phyloP scores from a whole-genome alignment of 208 protist genomes.

The Crithidia acanthocephali region DNA sequence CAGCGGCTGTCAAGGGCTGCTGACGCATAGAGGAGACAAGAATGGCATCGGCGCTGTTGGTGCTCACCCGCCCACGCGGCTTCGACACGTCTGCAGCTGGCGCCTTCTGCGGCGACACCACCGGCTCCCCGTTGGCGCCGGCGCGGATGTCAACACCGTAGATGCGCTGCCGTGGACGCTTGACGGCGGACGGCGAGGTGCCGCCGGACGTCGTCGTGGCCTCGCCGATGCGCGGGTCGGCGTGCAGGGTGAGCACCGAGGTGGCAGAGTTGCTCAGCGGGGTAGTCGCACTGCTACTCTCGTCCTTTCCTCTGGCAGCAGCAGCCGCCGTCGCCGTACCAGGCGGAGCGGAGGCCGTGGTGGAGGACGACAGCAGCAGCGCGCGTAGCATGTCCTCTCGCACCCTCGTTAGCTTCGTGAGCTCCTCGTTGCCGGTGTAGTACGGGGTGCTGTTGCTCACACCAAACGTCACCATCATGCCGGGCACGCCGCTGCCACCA shows the following conservation, averaged over 20 bases:
- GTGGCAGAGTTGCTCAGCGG: slow-evolving; percentile 10
- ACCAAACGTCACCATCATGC: slow-evolving; percentile 17
- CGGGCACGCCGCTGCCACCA: not conserved
- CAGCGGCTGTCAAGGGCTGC: not conserved
- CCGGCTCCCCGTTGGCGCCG: slow-evolving; percentile 5
- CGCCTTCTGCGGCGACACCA: slow-evolving; percentile 2
- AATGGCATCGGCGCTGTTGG: slow-evolving; percentile 4
- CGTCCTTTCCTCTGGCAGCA: not conserved
- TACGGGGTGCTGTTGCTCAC: slow-evolving; percentile 18
- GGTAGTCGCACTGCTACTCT: slow-evolving; percentile 1
- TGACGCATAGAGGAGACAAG: slow-evolving; percentile 32
- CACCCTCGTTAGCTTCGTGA: slow-evolving; percentile 30
- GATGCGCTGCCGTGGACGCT: slow-evolving; percentile 27
- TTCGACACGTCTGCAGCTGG: slow-evolving; percentile 15
- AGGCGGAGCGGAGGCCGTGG: not conserved
- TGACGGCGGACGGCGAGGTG: not conserved
- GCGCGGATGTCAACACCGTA: slow-evolving; percentile 24
- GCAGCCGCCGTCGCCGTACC: not conserved
- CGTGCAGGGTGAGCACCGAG: slow-evolving; percentile 12
- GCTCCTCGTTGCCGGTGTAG: slow-evolving; percentile 33
- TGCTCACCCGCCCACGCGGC: slow-evolving; percentile 15
- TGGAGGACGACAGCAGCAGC: slow-evolving; percentile 16
- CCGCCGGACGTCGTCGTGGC: not conserved
- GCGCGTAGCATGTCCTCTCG: slow-evolving; percentile 33
- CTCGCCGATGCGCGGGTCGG: slow-evolving; percentile 3